Percentiles rank a stretch among this genome's conserved stretches.
These are phyloP conservation scores for Thermochaetoides dissita DNA, from an alignment of 2,329 filamentous ascomycete species.

Conservation along the genomic window DNA sequence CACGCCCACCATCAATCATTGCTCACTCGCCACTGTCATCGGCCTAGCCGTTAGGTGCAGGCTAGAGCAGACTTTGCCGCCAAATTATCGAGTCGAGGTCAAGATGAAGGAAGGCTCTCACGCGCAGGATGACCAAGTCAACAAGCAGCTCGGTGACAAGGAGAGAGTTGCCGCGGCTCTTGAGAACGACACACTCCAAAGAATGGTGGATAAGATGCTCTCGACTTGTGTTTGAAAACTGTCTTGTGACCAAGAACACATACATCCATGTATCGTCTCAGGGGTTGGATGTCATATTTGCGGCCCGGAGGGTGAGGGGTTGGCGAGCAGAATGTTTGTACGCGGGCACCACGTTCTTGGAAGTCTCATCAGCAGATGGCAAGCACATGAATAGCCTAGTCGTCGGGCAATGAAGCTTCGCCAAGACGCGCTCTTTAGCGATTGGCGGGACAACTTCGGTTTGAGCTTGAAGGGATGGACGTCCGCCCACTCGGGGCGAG, in stretches of 20 bases:
- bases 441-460: slow-evolving; percentile 11
- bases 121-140: slow-evolving; percentile 84
- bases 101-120: slow-evolving; percentile 94
- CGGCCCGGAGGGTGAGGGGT: too few relatives aligned
- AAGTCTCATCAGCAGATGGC: neutral
- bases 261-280: too few relatives aligned
- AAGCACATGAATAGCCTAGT: neutral
- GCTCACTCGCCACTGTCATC: slow-evolving; percentile 90
- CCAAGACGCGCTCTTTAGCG: neutral
- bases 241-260: too few relatives aligned
- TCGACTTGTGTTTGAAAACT: slow-evolving; percentile 54
- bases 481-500: slow-evolving; percentile 6
- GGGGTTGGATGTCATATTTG: too few relatives aligned
- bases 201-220: slow-evolving; percentile 85
- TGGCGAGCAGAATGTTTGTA: too few relatives aligned
- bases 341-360: neutral
- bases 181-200: slow-evolving; percentile 82
- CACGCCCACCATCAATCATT: slow-evolving; percentile 94
- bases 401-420: neutral
- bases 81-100: slow-evolving; percentile 84
- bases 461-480: neutral
- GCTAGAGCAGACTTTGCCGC: slow-evolving; percentile 78
- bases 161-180: slow-evolving; percentile 88
- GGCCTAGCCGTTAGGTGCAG: slow-evolving; percentile 84
- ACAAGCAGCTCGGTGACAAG: slow-evolving; percentile 93